phyloP scores from a whole-genome alignment of 345 rosid species.

The Salix brachista region DNA sequence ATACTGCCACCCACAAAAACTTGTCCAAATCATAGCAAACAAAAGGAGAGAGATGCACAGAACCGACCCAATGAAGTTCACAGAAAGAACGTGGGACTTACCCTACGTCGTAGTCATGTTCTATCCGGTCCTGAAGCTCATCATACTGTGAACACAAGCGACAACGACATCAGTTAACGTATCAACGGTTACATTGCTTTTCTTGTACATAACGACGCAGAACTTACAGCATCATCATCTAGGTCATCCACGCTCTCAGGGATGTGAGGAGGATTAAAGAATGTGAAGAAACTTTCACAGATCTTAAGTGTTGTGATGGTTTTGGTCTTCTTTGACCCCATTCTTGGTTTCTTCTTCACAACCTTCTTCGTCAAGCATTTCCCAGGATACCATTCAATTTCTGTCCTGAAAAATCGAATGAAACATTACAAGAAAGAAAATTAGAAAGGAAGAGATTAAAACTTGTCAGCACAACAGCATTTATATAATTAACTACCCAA shows the following conservation, averaged over 20 bases:
- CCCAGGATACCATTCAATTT: conserved; percentile 22
- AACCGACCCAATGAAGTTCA: not conserved
- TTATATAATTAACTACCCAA: conserved; percentile 11
- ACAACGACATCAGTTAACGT: not conserved
- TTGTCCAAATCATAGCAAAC: not conserved
- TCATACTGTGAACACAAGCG: conserved; percentile 6
- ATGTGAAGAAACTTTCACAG: conserved; percentile 20
- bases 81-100: not conserved
- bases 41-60: not conserved
- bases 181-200: not conserved
- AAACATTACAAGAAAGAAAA: not conserved
- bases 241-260: conserved; percentile 19
- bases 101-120: conserved; percentile 19
- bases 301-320: not conserved
- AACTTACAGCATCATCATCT: conserved; percentile 22
- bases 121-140: conserved; percentile 16
- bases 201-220: not conserved
- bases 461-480: not conserved
- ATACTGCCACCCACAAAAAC: conserved; percentile 2
- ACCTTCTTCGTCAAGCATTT: conserved; percentile 26
- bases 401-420: conserved; percentile 10
- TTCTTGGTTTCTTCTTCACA: not conserved
- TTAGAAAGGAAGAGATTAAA: not conserved
- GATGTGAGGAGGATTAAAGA: conserved; percentile 12
- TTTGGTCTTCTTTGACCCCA: too few relatives aligned